Base-by-base conservation (phyloP, 106 monocot species). In the Acanthochlamys bracteata region DNA sequence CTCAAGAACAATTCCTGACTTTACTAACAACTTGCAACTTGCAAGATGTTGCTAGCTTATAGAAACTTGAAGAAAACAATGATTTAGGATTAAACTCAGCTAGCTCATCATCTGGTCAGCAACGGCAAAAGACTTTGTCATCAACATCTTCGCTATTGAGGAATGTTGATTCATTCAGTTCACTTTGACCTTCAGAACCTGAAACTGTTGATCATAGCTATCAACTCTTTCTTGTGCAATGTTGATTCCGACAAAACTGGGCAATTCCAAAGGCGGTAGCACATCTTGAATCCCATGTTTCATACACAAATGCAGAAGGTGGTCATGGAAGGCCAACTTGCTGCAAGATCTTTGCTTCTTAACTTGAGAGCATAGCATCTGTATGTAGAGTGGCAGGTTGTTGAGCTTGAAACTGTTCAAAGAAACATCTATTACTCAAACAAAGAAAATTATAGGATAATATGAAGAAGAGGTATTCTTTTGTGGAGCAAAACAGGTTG, bases 191-290 rank as follows among this genome's bases (percentile, higher is more conserved):
- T 57, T 57, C 47, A 56, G 49, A 57, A 16, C 55, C 17, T 14
- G 27, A 64, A 58, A 45, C 15, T 45, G 47, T 64, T 25, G 75
- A 23, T 59, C 12, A 27, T 0, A 25, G 57, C 66, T 25, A 25
- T 51, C 0, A 10, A 11, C 54, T 66, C 67, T 33, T 15, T 33
- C 24, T 27, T 27, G 25, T 42, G 64, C 45, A 54, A n/a, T n/a
- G 62, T 10, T 63, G 24, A 79, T 71, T 82, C 61, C 10, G 43
- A 75, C 70, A 56, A 76, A 51, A 81, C 69, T 61, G 14, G 87
- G 76, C 13, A 84, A 82, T 59, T 96, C 79, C 51, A 96, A 84
- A 20, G 95, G 90, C 21, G 95, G 90, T 41, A 96, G 25, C 11
- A 78, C 16, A 70, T 88, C 74, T 45, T 65, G 60, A 63, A 87